A percentile compares a stretch with the other conserved stretches of the same genome.
Conservation (phyloP, 2,329 filamentous ascomycete genomes). For the Westerdykella aurantiaca region DNA sequence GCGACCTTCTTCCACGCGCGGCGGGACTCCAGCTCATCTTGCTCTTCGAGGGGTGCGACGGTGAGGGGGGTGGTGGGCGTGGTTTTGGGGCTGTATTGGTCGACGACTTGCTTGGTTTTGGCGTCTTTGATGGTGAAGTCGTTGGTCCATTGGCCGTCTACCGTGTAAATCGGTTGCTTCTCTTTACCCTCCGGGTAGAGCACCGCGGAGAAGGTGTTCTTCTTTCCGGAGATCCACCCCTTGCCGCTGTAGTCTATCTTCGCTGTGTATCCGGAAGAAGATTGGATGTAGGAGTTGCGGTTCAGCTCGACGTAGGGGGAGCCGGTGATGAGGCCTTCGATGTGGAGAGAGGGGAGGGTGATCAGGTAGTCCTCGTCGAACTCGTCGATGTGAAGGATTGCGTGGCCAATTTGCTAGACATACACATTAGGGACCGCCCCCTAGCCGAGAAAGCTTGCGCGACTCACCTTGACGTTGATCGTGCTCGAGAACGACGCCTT, state of each 20-base stretch:
- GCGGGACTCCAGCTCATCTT: conserved; percentile 82
- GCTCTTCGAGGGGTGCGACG: conserved; percentile 66
- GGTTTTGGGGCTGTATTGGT: conserved; percentile 44
- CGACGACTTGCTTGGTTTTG: conserved; percentile 41
- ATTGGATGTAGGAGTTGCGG: conserved; percentile 75
- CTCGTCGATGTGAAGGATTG: conserved; percentile 67
- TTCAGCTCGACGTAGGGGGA: conserved; percentile 89
- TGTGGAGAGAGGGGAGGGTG: conserved; percentile 83
- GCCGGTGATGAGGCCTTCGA: conserved; percentile 84
- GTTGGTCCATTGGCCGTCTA: conserved; percentile 86
- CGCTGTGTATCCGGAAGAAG: conserved; percentile 77
- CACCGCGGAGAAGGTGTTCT: conserved; percentile 77
- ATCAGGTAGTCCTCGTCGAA: conserved; percentile 75
- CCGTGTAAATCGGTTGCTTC: conserved; percentile 71
- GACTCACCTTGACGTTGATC: conserved; percentile 70
- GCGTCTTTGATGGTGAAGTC: conserved; percentile 71
- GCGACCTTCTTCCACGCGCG: conserved; percentile 86
- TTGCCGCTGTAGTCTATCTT: conserved; percentile 92
- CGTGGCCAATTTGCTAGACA: conserved; percentile 72
- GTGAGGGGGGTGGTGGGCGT: conserved; percentile 58
- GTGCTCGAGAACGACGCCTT: conserved; percentile 92
- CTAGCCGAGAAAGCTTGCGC: background rate
- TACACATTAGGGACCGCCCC: background rate
- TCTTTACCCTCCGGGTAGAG: conserved; percentile 66
- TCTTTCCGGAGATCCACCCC: conserved; percentile 92